Percentiles rank a stretch among this genome's conserved stretches.
Evolutionary conservation across 768 basidiomycete species (phyloP).

Genomic region (Rickenella mellea): DNA sequence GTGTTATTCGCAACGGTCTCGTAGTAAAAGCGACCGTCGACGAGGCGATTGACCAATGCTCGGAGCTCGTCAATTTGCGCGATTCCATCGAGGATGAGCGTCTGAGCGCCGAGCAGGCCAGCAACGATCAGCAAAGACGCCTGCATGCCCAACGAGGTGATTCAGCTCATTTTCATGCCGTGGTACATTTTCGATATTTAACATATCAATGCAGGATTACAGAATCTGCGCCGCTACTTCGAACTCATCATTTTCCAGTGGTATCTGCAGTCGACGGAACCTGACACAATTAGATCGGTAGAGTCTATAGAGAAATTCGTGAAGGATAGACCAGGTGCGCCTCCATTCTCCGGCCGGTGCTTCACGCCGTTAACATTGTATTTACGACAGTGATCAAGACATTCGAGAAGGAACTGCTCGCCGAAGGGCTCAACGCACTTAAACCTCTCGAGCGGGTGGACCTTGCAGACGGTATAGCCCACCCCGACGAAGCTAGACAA

Average conservation of each 20-base stretch:
- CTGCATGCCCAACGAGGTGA: constrained; percentile 66
- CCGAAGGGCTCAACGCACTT: constrained; percentile 69
- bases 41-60: constrained; percentile 80
- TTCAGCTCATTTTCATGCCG: constrained; percentile 4
- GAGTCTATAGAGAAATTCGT: constrained; percentile 79
- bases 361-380: background rate
- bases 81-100: constrained; percentile 84
- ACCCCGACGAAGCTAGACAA: constrained; percentile 85
- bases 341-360: background rate
- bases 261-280: constrained; percentile 72
- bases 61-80: constrained; percentile 73
- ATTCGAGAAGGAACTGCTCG: constrained; percentile 81
- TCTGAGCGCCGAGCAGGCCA: constrained; percentile 64
- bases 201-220: constrained; percentile 41
- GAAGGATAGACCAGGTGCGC: constrained; percentile 69
- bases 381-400: constrained; percentile 74
- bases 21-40: constrained; percentile 82
- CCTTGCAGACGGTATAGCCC: constrained; percentile 55
- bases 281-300: constrained; percentile 69
- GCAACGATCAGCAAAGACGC: constrained; percentile 61
- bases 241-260: constrained; percentile 84
- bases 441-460: constrained; percentile 74
- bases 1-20: constrained; percentile 80
- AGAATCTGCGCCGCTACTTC: constrained; percentile 78
- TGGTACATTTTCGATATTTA: constrained; percentile 2